Base-by-base conservation (phyloP, 2,329 filamentous ascomycete genomes). In the Chaetomiaceae sp. region DNA sequence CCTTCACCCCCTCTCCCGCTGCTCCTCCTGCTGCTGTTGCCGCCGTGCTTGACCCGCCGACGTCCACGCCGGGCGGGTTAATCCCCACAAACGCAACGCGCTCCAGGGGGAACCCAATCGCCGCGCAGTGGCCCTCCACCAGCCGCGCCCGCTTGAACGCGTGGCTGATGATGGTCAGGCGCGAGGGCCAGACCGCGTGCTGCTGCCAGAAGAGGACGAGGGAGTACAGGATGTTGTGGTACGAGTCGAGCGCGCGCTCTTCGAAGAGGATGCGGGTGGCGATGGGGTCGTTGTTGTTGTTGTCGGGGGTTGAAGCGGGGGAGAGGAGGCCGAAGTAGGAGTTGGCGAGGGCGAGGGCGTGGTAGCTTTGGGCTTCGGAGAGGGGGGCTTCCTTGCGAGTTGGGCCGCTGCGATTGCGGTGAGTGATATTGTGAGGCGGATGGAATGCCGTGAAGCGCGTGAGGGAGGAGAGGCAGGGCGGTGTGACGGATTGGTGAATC, bases 211-310 rank as follows among this genome's bases (percentile, higher is more conserved):
- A 80, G 29, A 67, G 60, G 14, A 71, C 56, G 3, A 95, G 69
- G 11, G 84, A 84, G 62, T 90, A 89, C 14, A 95, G 67, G 5
- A 95, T 68, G 61, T 95, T 95, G 61, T 89, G 83, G 60, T 88
- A 91, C 2, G 85, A 91, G 64, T 96, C 90, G 1, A 91, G 80
- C 0, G 90, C 88, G 45, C 77, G 73, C 8, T 82, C 75, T 60
- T 95, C 89, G 2, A 79, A 59, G 0, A 78, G 60, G 15, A 88
- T 68, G 19, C 70, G 69, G n/a, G 32, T 15, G 2, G 35, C 17
- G 12, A 27, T 14, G 20, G 20, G n/a, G 40, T 42, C 7, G 44
- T 49, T 47, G 14, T 1, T 18, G 41, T 18, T n/a, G n/a, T n/a
- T n/a, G n/a, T n/a, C n/a, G n/a, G n/a, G n/a, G n/a, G n/a, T n/a